Percentiles rank a stretch among this genome's conserved stretches.
Evolutionary conservation across 2,329 filamentous ascomycete genomes (phyloP).

Genomic region (Alternaria rosae): DNA sequence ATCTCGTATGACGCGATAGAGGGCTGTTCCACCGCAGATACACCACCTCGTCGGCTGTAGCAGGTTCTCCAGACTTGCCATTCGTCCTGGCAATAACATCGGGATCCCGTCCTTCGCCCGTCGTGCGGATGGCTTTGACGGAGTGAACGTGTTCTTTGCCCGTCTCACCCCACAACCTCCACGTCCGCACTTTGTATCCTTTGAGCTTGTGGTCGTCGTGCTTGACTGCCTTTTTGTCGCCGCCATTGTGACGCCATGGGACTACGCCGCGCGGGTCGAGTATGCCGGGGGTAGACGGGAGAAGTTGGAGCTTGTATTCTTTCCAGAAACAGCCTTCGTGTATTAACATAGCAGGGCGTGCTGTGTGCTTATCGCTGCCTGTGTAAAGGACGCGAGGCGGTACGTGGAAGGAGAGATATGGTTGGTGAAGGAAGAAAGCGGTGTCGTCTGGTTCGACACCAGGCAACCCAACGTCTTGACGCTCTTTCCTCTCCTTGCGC

Average conservation of each 20-base stretch:
- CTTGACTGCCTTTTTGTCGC: slow-evolving; percentile 16
- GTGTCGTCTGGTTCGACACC: slow-evolving; percentile 6
- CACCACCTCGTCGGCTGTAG: slow-evolving; percentile 33
- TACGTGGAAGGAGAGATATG: slow-evolving; percentile 39
- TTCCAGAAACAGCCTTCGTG: slow-evolving; percentile 37
- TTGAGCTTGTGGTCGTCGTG: slow-evolving; percentile 21
- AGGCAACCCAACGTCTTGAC: slow-evolving; percentile 11
- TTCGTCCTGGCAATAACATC: slow-evolving; percentile 9
- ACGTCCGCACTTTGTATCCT: slow-evolving; percentile 41
- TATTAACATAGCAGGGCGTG: slow-evolving; percentile 32
- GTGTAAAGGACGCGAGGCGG: slow-evolving; percentile 40
- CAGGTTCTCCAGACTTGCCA: background rate
- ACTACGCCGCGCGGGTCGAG: slow-evolving; percentile 43
- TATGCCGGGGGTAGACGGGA: slow-evolving; percentile 29
- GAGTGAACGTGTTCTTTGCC: slow-evolving; percentile 39
- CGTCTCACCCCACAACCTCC: slow-evolving; percentile 43
- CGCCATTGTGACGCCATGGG: slow-evolving; percentile 29
- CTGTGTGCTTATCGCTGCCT: slow-evolving; percentile 21
- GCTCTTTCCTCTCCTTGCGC: slow-evolving; percentile 14
- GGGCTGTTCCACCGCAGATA: slow-evolving; percentile 36
- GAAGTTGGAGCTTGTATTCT: slow-evolving; percentile 42
- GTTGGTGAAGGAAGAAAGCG: slow-evolving; percentile 41
- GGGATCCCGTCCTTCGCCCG: slow-evolving; percentile 19
- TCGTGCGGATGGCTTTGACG: slow-evolving; percentile 24
- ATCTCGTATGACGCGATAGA: slow-evolving; percentile 35